These are phyloP conservation scores for Ceratobasidium sp. DNA, from an alignment of 1,284 basidiomycete species.

Conservation along the genomic window DNA sequence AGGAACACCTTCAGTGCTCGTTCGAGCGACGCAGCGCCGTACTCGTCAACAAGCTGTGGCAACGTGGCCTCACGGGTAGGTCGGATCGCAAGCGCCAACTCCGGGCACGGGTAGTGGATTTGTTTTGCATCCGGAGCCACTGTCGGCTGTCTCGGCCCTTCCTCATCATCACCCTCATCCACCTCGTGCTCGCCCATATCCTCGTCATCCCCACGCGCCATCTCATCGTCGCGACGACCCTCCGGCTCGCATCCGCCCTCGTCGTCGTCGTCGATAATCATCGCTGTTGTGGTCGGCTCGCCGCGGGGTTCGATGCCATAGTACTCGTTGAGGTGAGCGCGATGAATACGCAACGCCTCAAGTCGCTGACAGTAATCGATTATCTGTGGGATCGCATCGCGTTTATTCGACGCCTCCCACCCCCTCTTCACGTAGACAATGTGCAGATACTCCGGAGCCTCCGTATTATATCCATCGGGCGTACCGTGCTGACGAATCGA, in stretches of 20 bases:
- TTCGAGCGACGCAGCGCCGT: no score
- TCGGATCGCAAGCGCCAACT: no score
- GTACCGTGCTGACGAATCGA: conserved; percentile 43
- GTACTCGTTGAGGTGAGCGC: no score
- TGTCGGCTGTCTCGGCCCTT: not conserved
- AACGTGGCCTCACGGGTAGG: no score
- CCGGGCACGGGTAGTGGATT: no score
- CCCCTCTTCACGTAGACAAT: conserved; percentile 41
- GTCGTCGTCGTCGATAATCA: not conserved
- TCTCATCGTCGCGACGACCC: not conserved
- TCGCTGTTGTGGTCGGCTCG: not conserved
- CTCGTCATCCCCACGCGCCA: no score
- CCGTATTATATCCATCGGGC: conserved; percentile 44
- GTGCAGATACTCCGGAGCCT: conserved; percentile 41
- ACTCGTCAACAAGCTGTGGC: no score
- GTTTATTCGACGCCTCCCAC: conserved; percentile 44
- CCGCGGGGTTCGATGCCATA: not conserved
- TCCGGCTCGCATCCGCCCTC: not conserved
- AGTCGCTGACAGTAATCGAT: not conserved
- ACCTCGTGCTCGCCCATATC: not conserved
- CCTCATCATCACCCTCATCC: not conserved
- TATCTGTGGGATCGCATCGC: conserved; percentile 36
- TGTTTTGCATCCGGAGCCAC: not conserved
- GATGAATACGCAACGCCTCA: no score
- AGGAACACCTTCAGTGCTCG: no score